Conservation (phyloP, 2,329 filamentous ascomycete genomes). For the Arthrobotrys conoides region DNA sequence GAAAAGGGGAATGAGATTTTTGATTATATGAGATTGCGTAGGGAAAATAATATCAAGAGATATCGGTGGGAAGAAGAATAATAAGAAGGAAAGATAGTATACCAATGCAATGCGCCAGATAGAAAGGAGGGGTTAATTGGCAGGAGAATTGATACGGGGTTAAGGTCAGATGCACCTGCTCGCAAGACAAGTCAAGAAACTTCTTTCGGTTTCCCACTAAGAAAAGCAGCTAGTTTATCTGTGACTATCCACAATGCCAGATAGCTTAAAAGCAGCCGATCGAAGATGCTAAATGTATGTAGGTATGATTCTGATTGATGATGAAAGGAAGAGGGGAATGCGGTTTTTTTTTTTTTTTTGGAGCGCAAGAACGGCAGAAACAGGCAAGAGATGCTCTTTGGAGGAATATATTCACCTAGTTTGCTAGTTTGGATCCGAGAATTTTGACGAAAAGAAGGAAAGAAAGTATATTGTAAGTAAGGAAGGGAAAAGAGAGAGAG, state of each 20-base stretch:
- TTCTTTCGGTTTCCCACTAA: not conserved
- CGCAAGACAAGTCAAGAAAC: constrained; percentile 11
- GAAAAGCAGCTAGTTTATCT: not conserved
- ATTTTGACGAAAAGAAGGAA: constrained; percentile 17
- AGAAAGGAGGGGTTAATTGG: constrained; percentile 31
- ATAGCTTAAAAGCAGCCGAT: not conserved
- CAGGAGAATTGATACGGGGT: constrained; percentile 12
- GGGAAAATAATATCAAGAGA: not conserved
- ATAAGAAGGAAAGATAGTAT: not conserved
- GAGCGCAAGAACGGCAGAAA: constrained; percentile 34
- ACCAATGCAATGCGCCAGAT: constrained; percentile 13
- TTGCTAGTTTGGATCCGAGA: constrained; percentile 49
- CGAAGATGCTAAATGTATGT: constrained; percentile 1
- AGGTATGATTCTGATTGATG: not conserved
- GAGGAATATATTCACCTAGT: constrained; percentile 53
- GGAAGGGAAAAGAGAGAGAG: not conserved
- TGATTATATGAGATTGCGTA: not conserved
- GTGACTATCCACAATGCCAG: constrained; percentile 11
- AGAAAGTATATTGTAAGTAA: too few relatives aligned
- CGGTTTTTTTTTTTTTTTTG: constrained; percentile 34
- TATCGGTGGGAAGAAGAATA: not conserved
- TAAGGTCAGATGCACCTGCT: constrained; percentile 24
- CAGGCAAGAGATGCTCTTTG: constrained; percentile 55
- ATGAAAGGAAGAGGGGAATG: constrained; percentile 28
- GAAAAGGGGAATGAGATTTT: constrained; percentile 4